phyloP scores from a whole-genome alignment of 805 yeast genomes.

The Yarrowia hollandica region DNA sequence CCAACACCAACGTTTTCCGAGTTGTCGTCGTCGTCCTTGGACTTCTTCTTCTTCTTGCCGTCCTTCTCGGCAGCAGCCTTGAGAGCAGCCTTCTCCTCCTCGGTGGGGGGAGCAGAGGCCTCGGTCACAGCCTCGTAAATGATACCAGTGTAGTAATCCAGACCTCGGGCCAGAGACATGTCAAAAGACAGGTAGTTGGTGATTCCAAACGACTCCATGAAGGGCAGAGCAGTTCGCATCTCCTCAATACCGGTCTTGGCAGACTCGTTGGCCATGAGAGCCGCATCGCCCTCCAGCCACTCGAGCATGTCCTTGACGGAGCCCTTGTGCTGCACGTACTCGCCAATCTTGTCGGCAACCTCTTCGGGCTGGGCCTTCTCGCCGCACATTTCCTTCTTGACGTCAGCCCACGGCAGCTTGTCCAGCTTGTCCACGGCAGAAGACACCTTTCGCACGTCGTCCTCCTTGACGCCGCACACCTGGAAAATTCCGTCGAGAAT shows the following conservation, averaged over 20 bases:
- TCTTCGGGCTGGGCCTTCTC: constrained; percentile 90
- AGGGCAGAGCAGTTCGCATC: constrained; percentile 70
- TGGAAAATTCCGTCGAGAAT: constrained; percentile 93
- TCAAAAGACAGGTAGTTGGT: constrained; percentile 70
- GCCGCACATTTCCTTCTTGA: constrained; percentile 83
- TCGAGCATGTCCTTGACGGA: constrained; percentile 47
- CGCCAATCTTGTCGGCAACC: constrained; percentile 91
- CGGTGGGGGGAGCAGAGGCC: constrained; percentile 92
- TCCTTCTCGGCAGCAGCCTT: constrained; percentile 35
- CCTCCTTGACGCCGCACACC: constrained; percentile 91
- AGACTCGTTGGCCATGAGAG: constrained; percentile 60
- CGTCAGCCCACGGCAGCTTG: constrained; percentile 93
- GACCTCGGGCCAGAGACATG: constrained; percentile 93
- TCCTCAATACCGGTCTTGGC: constrained; percentile 83
- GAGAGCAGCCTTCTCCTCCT: constrained; percentile 63
- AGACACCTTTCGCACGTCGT: constrained; percentile 89
- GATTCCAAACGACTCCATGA: constrained; percentile 80
- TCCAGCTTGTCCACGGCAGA: constrained; percentile 97
- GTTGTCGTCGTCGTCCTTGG: constrained; percentile 77
- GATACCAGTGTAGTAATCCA: constrained; percentile 95
- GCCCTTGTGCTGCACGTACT: constrained; percentile 84
- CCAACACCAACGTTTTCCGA: constrained; percentile 97
- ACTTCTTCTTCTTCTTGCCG: constrained; percentile 45
- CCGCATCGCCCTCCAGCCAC: constrained; percentile 56
- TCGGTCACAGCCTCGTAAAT: constrained; percentile 95